phyloP scores from a whole-genome alignment of 2,329 filamentous ascomycete genomes.

The Botryotinia globosa region DNA sequence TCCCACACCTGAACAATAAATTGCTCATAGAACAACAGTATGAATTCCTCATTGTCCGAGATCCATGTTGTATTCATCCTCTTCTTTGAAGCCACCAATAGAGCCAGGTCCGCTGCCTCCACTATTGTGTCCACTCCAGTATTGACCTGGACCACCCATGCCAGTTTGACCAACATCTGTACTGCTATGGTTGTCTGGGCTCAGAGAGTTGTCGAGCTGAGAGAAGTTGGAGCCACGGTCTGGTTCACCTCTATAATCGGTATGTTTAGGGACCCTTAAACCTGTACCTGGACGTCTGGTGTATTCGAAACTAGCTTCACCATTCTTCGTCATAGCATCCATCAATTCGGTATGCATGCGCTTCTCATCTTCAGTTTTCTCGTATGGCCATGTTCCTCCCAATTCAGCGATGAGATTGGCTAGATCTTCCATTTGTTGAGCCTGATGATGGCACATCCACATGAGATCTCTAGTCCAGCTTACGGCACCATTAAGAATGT shows the following conservation, averaged over 20 bases:
- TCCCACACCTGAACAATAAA: neutral
- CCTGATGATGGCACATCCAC: slow-evolving; percentile 90
- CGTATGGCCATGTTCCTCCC: slow-evolving; percentile 74
- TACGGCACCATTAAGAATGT: slow-evolving; percentile 94
- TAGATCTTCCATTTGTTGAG: slow-evolving; percentile 85
- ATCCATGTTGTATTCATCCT: slow-evolving; percentile 91
- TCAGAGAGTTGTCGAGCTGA: slow-evolving; percentile 48
- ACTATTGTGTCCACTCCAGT: slow-evolving; percentile 69
- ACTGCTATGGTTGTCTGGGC: slow-evolving; percentile 44
- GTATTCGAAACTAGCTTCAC: slow-evolving; percentile 71
- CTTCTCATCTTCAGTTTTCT: slow-evolving; percentile 85
- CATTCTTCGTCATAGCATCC: slow-evolving; percentile 81
- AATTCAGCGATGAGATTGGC: slow-evolving; percentile 70
- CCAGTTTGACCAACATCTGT: slow-evolving; percentile 35
- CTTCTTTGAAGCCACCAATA: slow-evolving; percentile 83
- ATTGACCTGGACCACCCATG: slow-evolving; percentile 45
- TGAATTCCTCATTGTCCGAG: slow-evolving; percentile 45
- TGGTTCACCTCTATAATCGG: slow-evolving; percentile 82
- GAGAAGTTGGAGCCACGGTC: slow-evolving; percentile 49
- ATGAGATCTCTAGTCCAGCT: slow-evolving; percentile 97
- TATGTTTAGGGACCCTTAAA: slow-evolving; percentile 87
- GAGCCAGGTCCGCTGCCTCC: slow-evolving; percentile 65
- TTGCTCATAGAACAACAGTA: neutral
- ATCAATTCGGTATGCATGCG: slow-evolving; percentile 93
- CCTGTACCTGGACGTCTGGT: slow-evolving; percentile 79